phyloP scores from a whole-genome alignment of 352 stramenopile species.

The Poterioochromonas sp. region DNA sequence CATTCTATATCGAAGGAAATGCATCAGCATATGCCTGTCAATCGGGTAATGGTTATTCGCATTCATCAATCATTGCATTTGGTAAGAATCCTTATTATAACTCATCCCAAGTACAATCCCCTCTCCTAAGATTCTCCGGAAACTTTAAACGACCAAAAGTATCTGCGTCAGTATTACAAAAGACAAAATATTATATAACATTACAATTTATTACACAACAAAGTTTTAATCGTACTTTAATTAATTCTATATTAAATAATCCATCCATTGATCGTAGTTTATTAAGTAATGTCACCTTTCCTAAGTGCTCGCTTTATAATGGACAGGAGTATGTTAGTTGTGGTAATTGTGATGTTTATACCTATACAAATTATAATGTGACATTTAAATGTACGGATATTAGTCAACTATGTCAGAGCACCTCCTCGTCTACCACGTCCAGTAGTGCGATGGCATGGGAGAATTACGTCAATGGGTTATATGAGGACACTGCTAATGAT shows the following conservation, averaged over 20 bases:
- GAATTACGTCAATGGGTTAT: neutral
- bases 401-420: neutral
- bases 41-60: neutral
- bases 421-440: neutral
- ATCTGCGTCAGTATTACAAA: neutral
- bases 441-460: neutral
- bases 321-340: neutral
- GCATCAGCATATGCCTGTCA: neutral
- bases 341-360: neutral
- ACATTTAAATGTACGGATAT: slow-evolving; percentile 13
- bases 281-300: slow-evolving; percentile 16
- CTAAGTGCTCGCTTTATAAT: neutral
- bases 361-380: slow-evolving; percentile 30
- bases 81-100: slow-evolving; percentile 14
- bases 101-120: neutral
- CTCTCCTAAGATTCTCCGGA: neutral
- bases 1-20: neutral
- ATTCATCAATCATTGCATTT: neutral
- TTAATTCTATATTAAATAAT: too few species aligned
- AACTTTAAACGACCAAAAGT: neutral
- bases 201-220: slow-evolving; percentile 1
- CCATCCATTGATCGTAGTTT: neutral
- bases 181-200: slow-evolving; percentile 2
- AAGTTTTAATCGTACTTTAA: neutral
- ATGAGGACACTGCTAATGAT: too few species aligned